Conservation (phyloP, 345 rosid genomes). For the Gossypium arboreum region DNA sequence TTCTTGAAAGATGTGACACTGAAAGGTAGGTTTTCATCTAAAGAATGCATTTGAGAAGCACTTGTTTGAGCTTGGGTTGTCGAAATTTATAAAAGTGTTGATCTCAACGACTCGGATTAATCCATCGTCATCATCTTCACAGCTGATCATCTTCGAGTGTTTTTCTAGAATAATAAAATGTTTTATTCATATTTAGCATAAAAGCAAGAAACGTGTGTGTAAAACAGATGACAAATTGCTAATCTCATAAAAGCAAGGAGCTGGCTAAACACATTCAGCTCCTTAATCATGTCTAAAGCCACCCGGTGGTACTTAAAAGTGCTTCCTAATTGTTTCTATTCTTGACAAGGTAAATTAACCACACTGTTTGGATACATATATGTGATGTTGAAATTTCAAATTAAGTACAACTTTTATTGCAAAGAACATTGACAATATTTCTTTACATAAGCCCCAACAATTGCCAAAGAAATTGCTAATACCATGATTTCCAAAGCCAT, state of each 20-base stretch:
- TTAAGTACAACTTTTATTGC: neutral
- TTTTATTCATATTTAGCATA: too few relatives aligned
- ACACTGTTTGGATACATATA: too few relatives aligned
- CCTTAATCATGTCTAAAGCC: too few relatives aligned
- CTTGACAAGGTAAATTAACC: too few relatives aligned
- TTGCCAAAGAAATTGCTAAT: neutral
- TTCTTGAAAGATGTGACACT: slow-evolving; percentile 25
- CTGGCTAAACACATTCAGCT: too few relatives aligned
- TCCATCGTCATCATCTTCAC: neutral
- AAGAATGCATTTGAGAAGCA: slow-evolving; percentile 28
- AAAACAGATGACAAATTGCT: too few relatives aligned
- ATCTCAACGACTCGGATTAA: neutral
- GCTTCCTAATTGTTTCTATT: too few relatives aligned
- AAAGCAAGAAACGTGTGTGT: too few relatives aligned
- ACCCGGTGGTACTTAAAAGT: too few relatives aligned
- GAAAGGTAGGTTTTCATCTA: slow-evolving; percentile 32
- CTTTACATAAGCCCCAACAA: neutral
- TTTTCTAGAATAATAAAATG: too few relatives aligned
- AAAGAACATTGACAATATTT: neutral
- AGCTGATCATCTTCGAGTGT: too few relatives aligned
- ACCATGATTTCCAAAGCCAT: neutral
- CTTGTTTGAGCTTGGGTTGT: slow-evolving; percentile 32
- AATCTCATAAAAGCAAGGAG: too few relatives aligned
- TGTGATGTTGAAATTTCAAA: neutral
- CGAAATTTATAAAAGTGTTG: slow-evolving; percentile 17